A percentile compares a stretch with the other conserved stretches of the same genome.
Conservation (phyloP, 129 eudicot species). For the Scalesia atractyloides region DNA sequence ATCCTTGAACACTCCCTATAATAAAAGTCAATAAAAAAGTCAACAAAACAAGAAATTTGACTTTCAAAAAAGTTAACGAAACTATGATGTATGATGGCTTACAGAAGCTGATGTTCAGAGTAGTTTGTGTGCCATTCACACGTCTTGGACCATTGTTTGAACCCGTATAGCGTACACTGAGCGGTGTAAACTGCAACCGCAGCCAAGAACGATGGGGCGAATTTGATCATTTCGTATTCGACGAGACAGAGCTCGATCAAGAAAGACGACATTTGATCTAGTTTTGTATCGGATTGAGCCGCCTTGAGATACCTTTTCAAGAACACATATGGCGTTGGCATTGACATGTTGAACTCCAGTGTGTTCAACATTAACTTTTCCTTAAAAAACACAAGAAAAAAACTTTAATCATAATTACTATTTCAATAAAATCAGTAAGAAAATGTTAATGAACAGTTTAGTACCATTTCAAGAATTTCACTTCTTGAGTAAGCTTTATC, state of each 20-base stretch:
- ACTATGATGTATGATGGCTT: conserved; percentile 30
- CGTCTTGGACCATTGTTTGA: conserved; percentile 80
- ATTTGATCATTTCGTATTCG: conserved; percentile 83
- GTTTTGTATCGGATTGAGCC: conserved; percentile 75
- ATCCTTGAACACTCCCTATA: conserved; percentile 80
- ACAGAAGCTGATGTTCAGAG: conserved; percentile 77
- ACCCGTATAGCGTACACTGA: conserved; percentile 69
- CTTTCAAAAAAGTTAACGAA: too few relatives aligned
- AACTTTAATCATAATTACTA: neutral
- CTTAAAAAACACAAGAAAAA: conserved; percentile 35
- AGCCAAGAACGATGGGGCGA: conserved; percentile 73
- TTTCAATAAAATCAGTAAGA: conserved; percentile 9
- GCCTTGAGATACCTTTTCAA: conserved; percentile 87
- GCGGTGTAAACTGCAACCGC: conserved; percentile 93
- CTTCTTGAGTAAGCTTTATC: conserved; percentile 79
- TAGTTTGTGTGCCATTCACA: conserved; percentile 76
- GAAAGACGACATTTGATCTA: conserved; percentile 61
- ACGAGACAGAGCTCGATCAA: conserved; percentile 87
- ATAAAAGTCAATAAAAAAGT: conserved; percentile 1
- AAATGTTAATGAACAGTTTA: neutral
- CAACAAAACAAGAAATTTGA: neutral
- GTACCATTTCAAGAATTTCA: conserved; percentile 94
- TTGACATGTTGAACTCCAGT: conserved; percentile 83
- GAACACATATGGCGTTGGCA: conserved; percentile 89
- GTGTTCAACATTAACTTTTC: conserved; percentile 85